Conservation (phyloP, 768 basidiomycete genomes). For the Coprinopsis cinerea region DNA sequence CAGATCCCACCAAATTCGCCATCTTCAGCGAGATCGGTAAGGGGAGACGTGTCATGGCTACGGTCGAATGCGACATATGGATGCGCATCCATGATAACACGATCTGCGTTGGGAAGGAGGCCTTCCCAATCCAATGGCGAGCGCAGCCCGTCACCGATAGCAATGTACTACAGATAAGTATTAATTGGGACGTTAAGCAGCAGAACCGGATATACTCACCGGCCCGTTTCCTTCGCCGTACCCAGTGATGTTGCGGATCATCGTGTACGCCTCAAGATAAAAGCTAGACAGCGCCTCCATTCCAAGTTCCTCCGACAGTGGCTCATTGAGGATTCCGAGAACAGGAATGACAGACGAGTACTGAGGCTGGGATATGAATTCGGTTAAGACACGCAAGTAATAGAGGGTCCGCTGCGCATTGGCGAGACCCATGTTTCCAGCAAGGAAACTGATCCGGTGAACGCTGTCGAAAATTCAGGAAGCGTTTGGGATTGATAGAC, state of each 20-base stretch:
- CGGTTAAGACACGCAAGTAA: slow-evolving; percentile 71
- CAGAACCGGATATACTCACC: slow-evolving; percentile 13
- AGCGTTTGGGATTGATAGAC: too few relatives aligned
- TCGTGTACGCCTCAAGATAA: slow-evolving; percentile 51
- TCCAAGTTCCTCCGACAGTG: slow-evolving; percentile 43
- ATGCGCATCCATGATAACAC: slow-evolving; percentile 61
- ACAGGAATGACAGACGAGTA: slow-evolving; percentile 61
- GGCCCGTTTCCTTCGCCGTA: slow-evolving; percentile 63
- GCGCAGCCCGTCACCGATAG: slow-evolving; percentile 42
- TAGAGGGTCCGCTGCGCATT: slow-evolving; percentile 78
- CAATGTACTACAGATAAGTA: slow-evolving; percentile 56
- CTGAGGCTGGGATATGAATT: slow-evolving; percentile 80
- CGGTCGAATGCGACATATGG: slow-evolving; percentile 61
- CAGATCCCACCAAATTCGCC: slow-evolving; percentile 38
- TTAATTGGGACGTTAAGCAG: too few relatives aligned
- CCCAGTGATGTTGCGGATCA: slow-evolving; percentile 67
- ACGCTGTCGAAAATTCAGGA: slow-evolving; percentile 35
- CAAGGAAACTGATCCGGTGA: slow-evolving; percentile 55
- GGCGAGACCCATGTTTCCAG: slow-evolving; percentile 78
- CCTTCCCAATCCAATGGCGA: slow-evolving; percentile 36
- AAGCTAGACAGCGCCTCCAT: slow-evolving; percentile 48
- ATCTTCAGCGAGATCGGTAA: slow-evolving; percentile 24
- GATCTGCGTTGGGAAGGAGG: slow-evolving; percentile 52
- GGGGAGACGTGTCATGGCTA: slow-evolving; percentile 25
- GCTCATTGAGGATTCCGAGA: slow-evolving; percentile 70